phyloP scores from a whole-genome alignment of 495 filamentous ascomycete genomes.

The Xylaria sp. region DNA sequence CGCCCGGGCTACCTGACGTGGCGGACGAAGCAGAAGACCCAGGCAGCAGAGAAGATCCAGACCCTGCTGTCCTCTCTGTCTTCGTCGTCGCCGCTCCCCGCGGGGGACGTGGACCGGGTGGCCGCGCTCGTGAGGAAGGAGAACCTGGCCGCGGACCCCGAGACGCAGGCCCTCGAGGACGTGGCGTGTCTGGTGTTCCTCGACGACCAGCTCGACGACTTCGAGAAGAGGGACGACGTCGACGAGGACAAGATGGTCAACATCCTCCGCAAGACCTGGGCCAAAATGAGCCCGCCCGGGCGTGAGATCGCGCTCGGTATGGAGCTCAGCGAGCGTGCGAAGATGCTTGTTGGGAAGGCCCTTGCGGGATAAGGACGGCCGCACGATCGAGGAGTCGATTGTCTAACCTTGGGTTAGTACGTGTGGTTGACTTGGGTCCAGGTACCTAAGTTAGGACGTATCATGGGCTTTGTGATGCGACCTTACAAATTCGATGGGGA shows the following conservation, averaged over 20 bases:
- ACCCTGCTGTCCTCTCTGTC: slow-evolving; percentile 60
- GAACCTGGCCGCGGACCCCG: slow-evolving; percentile 64
- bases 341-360: slow-evolving; percentile 68
- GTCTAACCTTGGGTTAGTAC: neutral
- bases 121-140: slow-evolving; percentile 71
- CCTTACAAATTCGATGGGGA: neutral
- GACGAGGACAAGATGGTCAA: slow-evolving; percentile 75
- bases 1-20: slow-evolving; percentile 76
- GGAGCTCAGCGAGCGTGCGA: slow-evolving; percentile 64
- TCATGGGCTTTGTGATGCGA: neutral
- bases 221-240: slow-evolving; percentile 62
- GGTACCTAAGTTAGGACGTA: too few relatives aligned
- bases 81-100: slow-evolving; percentile 56
- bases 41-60: slow-evolving; percentile 68
- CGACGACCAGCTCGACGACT: slow-evolving; percentile 82
- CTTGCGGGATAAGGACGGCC: slow-evolving; percentile 49
- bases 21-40: slow-evolving; percentile 73
- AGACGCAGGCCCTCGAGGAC: slow-evolving; percentile 79
- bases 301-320: slow-evolving; percentile 71
- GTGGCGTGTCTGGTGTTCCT: slow-evolving; percentile 86
- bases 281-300: slow-evolving; percentile 76
- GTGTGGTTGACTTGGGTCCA: neutral
- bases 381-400: neutral
- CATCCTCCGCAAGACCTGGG: slow-evolving; percentile 84
- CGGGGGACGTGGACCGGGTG: slow-evolving; percentile 56